Percentiles rank a stretch among this genome's conserved stretches.
These are phyloP conservation scores for Rhizoclosmatium globosum DNA, from an alignment of 192 early-diverging fungal species.

Conservation along the genomic window DNA sequence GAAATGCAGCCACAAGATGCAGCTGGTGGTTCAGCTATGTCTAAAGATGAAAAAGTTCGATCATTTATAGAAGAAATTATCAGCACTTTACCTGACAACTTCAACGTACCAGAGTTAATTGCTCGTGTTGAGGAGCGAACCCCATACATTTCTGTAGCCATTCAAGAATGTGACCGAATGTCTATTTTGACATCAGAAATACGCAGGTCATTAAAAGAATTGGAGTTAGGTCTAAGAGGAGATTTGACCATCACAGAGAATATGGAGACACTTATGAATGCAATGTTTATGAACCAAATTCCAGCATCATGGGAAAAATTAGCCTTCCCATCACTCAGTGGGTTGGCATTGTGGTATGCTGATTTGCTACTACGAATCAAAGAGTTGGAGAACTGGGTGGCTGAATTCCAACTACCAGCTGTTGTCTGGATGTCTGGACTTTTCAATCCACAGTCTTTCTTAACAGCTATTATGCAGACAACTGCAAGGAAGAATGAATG, in stretches of 20 bases:
- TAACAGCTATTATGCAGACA: conserved; percentile 76
- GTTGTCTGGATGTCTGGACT: conserved; percentile 70
- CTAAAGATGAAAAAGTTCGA: conserved; percentile 73
- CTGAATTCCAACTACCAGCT: conserved; percentile 68
- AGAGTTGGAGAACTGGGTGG: conserved; percentile 70
- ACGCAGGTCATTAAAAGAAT: conserved; percentile 65
- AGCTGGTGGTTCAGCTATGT: conserved; percentile 60
- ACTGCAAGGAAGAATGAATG: conserved; percentile 73
- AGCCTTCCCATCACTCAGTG: conserved; percentile 68
- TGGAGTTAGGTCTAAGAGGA: conserved; percentile 70
- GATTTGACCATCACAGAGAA: conserved; percentile 71
- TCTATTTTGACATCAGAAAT: conserved; percentile 67
- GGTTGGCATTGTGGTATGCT: conserved; percentile 64
- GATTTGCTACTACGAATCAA: conserved; percentile 71
- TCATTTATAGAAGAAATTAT: conserved; percentile 67
- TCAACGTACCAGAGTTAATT: conserved; percentile 71
- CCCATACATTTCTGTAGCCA: conserved; percentile 71
- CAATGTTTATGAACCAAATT: conserved; percentile 65
- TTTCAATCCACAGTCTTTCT: conserved; percentile 76
- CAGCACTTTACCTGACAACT: conserved; percentile 60
- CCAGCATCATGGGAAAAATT: conserved; percentile 70
- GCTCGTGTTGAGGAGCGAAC: conserved; percentile 71
- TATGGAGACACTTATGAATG: conserved; percentile 72
- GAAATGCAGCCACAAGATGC: conserved; percentile 72
- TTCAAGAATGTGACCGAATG: conserved; percentile 74